A percentile compares a stretch with the other conserved stretches of the same genome.
Conservation (phyloP, 805 yeast species). For the Candida peoriensis region DNA sequence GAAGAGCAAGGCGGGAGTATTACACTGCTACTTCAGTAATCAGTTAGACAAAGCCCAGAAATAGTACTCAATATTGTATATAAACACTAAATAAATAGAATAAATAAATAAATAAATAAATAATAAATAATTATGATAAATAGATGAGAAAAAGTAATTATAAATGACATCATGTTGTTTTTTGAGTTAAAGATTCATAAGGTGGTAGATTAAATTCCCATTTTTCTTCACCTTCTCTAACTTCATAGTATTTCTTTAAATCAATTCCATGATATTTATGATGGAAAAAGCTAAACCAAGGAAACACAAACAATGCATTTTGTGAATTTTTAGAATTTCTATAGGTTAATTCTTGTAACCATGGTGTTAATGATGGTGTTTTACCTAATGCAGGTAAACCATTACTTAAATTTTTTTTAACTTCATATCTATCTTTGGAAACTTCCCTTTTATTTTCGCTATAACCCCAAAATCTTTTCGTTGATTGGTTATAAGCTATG, state of each 20-base stretch:
- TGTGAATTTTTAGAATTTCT: constrained; percentile 74
- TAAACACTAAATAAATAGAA: too few relatives aligned
- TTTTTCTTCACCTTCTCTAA: constrained; percentile 21
- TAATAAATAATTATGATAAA: too few relatives aligned
- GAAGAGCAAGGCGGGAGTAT: too few relatives aligned
- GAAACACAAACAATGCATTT: constrained; percentile 53
- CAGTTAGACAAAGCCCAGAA: too few relatives aligned
- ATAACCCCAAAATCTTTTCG: constrained; percentile 74
- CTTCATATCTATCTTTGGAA: constrained; percentile 64
- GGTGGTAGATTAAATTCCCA: constrained; percentile 22
- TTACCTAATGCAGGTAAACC: constrained; percentile 66
- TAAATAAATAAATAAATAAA: too few relatives aligned
- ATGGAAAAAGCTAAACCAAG: constrained; percentile 77
- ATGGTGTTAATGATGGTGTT: constrained; percentile 52
- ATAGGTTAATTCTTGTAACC: constrained; percentile 70
- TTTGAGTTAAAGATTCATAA: constrained; percentile 16
- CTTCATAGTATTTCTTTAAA: constrained; percentile 41
- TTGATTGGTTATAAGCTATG: constrained; percentile 61
- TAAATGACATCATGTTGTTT: too few relatives aligned
- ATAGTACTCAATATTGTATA: too few relatives aligned
- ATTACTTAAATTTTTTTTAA: constrained; percentile 57
- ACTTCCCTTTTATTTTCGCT: constrained; percentile 70
- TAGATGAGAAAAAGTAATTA: too few relatives aligned
- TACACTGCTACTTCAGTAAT: too few relatives aligned
- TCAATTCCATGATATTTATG: constrained; percentile 84